Evolutionary conservation across 306 rosid species (phyloP).

Genomic region (Gleditsia sinensis): DNA sequence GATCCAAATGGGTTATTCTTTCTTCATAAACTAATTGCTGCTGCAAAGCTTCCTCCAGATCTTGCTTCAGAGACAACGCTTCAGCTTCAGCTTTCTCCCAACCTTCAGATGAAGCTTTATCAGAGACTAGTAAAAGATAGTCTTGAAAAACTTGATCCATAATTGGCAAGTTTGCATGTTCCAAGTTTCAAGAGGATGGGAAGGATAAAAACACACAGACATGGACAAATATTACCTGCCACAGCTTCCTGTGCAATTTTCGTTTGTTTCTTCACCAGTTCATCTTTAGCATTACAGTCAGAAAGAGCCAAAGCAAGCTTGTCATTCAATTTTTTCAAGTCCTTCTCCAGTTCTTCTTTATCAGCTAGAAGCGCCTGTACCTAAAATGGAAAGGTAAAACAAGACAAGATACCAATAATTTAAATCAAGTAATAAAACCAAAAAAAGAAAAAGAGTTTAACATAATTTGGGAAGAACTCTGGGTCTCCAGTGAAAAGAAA

Average conservation of each 20-base stretch:
- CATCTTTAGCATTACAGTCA: slow-evolving; percentile 64
- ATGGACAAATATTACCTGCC: slow-evolving; percentile 39
- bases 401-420: background rate
- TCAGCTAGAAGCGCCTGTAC: slow-evolving; percentile 49
- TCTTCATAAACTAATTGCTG: slow-evolving; percentile 52
- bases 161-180: background rate
- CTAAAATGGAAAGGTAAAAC: slow-evolving; percentile 26
- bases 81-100: slow-evolving; percentile 66
- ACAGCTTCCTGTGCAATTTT: slow-evolving; percentile 60
- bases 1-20: slow-evolving; percentile 60
- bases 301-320: slow-evolving; percentile 56
- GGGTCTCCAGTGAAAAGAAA: background rate
- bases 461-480: background rate
- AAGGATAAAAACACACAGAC: background rate
- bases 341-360: slow-evolving; percentile 60
- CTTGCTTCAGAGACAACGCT: slow-evolving; percentile 43
- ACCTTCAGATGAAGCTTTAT: slow-evolving; percentile 41
- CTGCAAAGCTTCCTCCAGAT: slow-evolving; percentile 49
- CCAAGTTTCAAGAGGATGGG: background rate
- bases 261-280: slow-evolving; percentile 57
- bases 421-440: background rate
- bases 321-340: slow-evolving; percentile 49
- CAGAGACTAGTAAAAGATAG: background rate
- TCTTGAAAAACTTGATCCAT: background rate
- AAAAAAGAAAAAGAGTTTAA: background rate